Conservation (phyloP, 1,284 basidiomycete genomes). For the Trametes pubescens region DNA sequence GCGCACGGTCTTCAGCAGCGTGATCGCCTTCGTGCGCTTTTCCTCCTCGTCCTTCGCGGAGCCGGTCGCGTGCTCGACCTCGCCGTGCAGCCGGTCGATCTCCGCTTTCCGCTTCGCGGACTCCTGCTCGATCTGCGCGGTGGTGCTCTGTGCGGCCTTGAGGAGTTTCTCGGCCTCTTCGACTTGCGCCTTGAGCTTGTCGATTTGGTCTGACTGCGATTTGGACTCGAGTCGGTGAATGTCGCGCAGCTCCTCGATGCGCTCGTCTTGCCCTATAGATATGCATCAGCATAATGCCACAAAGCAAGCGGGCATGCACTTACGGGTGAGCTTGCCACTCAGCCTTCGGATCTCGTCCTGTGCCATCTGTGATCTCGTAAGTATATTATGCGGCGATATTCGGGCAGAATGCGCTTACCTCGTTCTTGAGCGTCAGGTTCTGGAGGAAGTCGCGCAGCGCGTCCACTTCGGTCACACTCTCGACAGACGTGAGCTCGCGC, state of each 20-base stretch:
- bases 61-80: conserved; percentile 68
- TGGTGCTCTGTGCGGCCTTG: conserved; percentile 59
- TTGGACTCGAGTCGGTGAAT: conserved; percentile 80
- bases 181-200: conserved; percentile 73
- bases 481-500: conserved; percentile 77
- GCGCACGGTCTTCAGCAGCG: conserved; percentile 89
- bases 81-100: conserved; percentile 62
- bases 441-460: conserved; percentile 79
- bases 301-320: conserved; percentile 36
- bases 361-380: conserved; percentile 54
- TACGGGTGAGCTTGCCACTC: conserved; percentile 76
- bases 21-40: conserved; percentile 93
- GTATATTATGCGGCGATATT: neutral
- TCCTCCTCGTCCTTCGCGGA: conserved; percentile 92
- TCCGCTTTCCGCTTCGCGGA: conserved; percentile 59
- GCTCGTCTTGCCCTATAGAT: conserved; percentile 78
- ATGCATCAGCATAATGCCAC: conserved; percentile 9
- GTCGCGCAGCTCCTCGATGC: conserved; percentile 84
- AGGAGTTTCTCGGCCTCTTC: conserved; percentile 74
- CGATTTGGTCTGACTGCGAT: conserved; percentile 79
- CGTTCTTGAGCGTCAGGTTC: conserved; percentile 71
- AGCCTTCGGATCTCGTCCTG: conserved; percentile 80
- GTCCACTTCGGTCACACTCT: conserved; percentile 69
- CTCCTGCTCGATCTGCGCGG: conserved; percentile 55
- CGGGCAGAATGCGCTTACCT: conserved; percentile 58